phyloP scores from a whole-genome alignment of 164 flowering plant species.

The Vitis rupestris region DNA sequence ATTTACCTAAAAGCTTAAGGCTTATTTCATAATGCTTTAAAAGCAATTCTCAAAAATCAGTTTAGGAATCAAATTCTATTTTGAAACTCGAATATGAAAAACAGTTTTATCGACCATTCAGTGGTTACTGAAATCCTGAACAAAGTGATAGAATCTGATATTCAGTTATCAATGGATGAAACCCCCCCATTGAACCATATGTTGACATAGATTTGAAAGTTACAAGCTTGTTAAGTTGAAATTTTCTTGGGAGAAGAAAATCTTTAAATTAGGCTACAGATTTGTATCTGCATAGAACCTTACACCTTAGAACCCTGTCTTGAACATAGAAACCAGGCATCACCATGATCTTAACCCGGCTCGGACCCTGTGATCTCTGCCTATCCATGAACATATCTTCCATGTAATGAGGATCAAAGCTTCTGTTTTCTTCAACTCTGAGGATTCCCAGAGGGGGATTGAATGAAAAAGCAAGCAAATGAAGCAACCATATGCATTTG shows the following conservation, averaged over 20 bases:
- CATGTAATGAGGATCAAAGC: constrained; percentile 74
- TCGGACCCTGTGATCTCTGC: constrained; percentile 48
- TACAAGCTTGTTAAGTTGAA: constrained; percentile 10
- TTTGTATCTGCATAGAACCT: constrained; percentile 82
- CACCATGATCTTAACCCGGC: constrained; percentile 79
- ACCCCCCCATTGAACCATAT: background rate
- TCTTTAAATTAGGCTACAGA: constrained; percentile 19
- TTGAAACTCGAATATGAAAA: too few species aligned
- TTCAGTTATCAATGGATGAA: too few species aligned
- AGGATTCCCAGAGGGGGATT: constrained; percentile 61
- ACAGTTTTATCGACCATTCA: too few species aligned
- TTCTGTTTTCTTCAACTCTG: constrained; percentile 78
- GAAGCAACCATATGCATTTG: constrained; percentile 92
- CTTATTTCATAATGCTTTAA: too few species aligned
- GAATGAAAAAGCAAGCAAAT: constrained; percentile 90
- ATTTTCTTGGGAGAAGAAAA: background rate
- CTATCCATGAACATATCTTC: constrained; percentile 64
- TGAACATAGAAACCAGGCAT: constrained; percentile 96
- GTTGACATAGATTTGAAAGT: background rate
- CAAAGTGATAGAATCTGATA: too few species aligned
- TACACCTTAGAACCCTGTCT: constrained; percentile 72
- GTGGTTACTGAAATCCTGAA: too few species aligned
- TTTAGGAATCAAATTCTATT: too few species aligned
- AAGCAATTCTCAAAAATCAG: too few species aligned
- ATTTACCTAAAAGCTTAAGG: too few species aligned